Evolutionary conservation across 106 monocot genomes (phyloP).

Genomic region (Chionographis japonica): DNA sequence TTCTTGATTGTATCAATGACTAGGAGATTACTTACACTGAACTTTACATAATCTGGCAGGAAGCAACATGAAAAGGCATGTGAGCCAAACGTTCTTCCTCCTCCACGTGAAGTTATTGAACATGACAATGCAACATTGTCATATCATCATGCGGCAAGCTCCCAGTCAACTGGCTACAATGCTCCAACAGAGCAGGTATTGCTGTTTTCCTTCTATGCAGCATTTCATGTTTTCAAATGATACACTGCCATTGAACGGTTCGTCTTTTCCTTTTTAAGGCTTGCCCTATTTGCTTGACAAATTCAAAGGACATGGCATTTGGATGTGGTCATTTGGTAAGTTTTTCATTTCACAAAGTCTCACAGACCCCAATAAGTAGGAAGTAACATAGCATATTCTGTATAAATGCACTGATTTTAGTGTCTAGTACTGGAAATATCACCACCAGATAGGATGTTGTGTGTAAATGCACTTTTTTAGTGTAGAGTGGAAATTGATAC

Average conservation of each 20-base stretch:
- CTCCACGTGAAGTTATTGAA: conserved; percentile 63
- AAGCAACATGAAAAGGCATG: conserved; percentile 17
- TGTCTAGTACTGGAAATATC: too few relatives aligned
- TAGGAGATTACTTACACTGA: background rate
- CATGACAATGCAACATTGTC: conserved; percentile 51
- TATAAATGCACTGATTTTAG: background rate
- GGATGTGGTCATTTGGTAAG: conserved; percentile 89
- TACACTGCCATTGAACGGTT: background rate
- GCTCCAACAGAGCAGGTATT: conserved; percentile 56
- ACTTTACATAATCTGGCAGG: conserved; percentile 20
- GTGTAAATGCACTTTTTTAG: too few relatives aligned
- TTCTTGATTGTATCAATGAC: background rate
- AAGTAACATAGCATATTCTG: too few relatives aligned
- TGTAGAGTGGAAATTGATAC: too few relatives aligned
- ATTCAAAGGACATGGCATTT: conserved; percentile 90
- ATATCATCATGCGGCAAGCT: conserved; percentile 7
- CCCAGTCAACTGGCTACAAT: conserved; percentile 24
- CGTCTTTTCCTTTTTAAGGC: conserved; percentile 32
- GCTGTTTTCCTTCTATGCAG: background rate
- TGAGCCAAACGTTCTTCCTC: conserved; percentile 42
- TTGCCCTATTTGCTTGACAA: conserved; percentile 88
- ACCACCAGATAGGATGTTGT: too few relatives aligned
- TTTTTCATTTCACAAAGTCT: background rate
- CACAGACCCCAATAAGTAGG: background rate
- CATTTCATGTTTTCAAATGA: background rate